Conservation (phyloP, 1,139 yeast genomes). For the Schizosaccharomyces versatilis region DNA sequence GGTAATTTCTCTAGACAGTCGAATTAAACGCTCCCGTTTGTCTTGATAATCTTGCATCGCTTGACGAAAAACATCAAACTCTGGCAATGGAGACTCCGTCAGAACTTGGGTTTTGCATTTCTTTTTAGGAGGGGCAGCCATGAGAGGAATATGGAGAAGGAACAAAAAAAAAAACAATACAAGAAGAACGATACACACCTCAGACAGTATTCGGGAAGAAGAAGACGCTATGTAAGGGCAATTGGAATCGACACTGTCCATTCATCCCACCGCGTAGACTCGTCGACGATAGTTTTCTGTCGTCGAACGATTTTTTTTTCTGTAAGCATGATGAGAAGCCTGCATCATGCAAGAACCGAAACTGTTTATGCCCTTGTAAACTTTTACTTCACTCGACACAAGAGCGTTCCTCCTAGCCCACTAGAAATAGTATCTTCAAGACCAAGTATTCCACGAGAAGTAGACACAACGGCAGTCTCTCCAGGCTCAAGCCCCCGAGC, state of each 20-base stretch:
- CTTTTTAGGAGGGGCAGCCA: not conserved
- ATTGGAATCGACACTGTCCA: not conserved
- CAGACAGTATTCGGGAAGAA: not conserved
- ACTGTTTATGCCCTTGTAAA: no score
- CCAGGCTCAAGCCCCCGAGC: conserved; percentile 65
- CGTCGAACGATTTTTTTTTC: not conserved
- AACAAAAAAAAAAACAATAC: not conserved
- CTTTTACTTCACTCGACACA: conserved; percentile 48
- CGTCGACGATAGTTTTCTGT: not conserved
- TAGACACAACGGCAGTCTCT: conserved; percentile 53
- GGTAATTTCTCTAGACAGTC: conserved; percentile 1
- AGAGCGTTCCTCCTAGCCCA: conserved; percentile 50
- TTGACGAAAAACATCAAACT: not conserved
- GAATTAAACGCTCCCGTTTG: not conserved
- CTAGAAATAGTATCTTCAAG: conserved; percentile 73
- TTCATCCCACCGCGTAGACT: not conserved
- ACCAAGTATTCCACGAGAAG: conserved; percentile 34
- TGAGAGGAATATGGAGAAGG: not conserved
- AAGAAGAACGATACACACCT: not conserved
- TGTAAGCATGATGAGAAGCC: not conserved
- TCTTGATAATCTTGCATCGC: not conserved
- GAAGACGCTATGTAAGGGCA: no score
- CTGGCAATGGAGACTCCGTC: not conserved
- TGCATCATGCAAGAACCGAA: not conserved
- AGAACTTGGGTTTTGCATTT: no score